phyloP scores from a whole-genome alignment of 495 filamentous ascomycete genomes.

The Extremus antarcticus region DNA sequence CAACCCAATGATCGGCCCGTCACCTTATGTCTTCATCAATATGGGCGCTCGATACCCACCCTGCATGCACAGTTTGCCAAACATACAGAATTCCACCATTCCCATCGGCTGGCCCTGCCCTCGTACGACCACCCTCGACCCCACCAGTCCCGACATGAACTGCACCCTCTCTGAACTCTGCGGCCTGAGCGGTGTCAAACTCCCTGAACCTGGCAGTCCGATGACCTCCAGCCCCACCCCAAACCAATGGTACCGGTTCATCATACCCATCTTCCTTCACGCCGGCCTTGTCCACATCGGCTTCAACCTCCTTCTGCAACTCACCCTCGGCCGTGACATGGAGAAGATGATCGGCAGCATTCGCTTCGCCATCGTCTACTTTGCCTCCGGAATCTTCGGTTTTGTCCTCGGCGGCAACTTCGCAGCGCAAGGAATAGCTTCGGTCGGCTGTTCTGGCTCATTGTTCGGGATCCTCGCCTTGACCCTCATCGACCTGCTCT shows the following conservation, averaged over 20 bases:
- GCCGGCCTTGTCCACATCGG: constrained; percentile 86
- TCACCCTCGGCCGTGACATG: constrained; percentile 81
- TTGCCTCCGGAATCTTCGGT: constrained; percentile 86
- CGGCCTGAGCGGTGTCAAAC: constrained; percentile 63
- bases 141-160: constrained; percentile 25
- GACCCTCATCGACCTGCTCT: constrained; percentile 76
- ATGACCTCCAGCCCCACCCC: constrained; percentile 46
- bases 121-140: constrained; percentile 50
- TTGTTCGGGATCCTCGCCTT: constrained; percentile 89
- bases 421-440: constrained; percentile 65
- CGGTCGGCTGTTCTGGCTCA: constrained; percentile 76
- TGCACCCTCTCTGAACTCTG: constrained; percentile 73
- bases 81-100: constrained; percentile 47
- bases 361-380: constrained; percentile 78
- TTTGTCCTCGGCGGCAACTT: constrained; percentile 94
- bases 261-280: constrained; percentile 89
- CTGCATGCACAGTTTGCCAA: constrained; percentile 78
- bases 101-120: constrained; percentile 62
- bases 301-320: constrained; percentile 86
- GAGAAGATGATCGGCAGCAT: constrained; percentile 76
- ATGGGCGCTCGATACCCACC: constrained; percentile 90
- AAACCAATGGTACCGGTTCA: constrained; percentile 95
- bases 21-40: constrained; percentile 79
- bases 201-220: constrained; percentile 38
- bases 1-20: constrained; percentile 96